These are phyloP conservation scores for Gleditsia sinensis DNA, from an alignment of 306 rosid genomes.

Conservation along the genomic window DNA sequence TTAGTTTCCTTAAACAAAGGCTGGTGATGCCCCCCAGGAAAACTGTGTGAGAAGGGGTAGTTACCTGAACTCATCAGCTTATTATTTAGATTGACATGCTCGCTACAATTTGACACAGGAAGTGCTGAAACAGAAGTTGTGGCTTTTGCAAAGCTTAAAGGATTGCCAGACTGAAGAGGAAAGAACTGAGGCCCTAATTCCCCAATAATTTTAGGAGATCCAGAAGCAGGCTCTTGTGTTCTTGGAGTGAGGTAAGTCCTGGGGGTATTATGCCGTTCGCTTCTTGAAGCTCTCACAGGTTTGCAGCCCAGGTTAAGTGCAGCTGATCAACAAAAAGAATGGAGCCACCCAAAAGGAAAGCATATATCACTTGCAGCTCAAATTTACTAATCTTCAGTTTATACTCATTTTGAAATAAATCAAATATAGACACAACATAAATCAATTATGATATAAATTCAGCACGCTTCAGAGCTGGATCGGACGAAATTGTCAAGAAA, in stretches of 20 bases:
- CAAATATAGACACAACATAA: constrained; percentile 24
- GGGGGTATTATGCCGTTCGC: constrained; percentile 88
- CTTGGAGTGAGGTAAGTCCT: constrained; percentile 85
- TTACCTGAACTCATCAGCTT: constrained; percentile 43
- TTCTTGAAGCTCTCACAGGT: constrained; percentile 92
- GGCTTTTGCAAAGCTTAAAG: constrained; percentile 48
- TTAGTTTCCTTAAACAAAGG: constrained; percentile 48
- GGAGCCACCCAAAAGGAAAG: constrained; percentile 34
- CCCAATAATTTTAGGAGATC: constrained; percentile 51
- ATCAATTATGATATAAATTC: constrained; percentile 30
- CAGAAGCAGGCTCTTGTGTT: constrained; percentile 60
- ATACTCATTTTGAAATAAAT: neutral
- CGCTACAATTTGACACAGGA: constrained; percentile 53
- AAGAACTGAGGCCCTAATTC: constrained; percentile 47
- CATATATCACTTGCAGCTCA: constrained; percentile 42
- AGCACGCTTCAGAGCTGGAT: constrained; percentile 30
- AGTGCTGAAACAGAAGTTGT: constrained; percentile 38
- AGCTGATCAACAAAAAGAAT: constrained; percentile 60
- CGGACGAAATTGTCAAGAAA: constrained; percentile 22
- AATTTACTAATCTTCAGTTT: constrained; percentile 28
- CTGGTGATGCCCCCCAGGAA: constrained; percentile 52
- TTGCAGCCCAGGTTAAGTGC: constrained; percentile 95
- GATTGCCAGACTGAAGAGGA: constrained; percentile 47
- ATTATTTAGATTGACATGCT: constrained; percentile 43
- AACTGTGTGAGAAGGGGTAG: constrained; percentile 55